Evolutionary conservation across 164 flowering plant species (phyloP), one percentile per base, ranked within the genome.

Genomic region (Tetracentron sinense): DNA sequence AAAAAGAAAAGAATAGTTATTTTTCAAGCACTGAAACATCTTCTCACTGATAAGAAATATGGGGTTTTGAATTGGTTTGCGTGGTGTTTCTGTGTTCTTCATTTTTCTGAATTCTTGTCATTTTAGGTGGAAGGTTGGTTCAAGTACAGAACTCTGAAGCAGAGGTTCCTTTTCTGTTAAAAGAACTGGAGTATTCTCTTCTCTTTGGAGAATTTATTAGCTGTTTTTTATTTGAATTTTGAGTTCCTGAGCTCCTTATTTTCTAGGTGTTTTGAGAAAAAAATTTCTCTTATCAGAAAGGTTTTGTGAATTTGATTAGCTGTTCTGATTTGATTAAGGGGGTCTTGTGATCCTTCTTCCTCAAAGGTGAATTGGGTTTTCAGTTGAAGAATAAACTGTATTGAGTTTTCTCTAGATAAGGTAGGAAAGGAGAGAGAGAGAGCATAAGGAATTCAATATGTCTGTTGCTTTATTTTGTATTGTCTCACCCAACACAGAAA

Each of bases 401-500:
- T 2, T 26, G 26, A 27, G 27, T 14, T 53, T 3, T 26, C 7
- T 23, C 27, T 12, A 53, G 31, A 4, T 26, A 25, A 4, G 56
- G 26, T 3, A 53, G 31, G 14, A 15, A 53, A 15, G 27, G 56
- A 22, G 31, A 53, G 25, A 26, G 16, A 25, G 20, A 2, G 20
- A 31, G n/a, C 14, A 3, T 33, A 47, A 21, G 7, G 16, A 33
- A 26, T 49, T 21, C 53, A 72, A 33, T 30, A 82, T 83, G 91
- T 67, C 88, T 66, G 72, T 68, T 56, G 72, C 80, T 51, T 20
- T 77, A 21, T 30, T 78, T 12, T 79, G 80, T 82, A 78, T 77
- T 58, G 71, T 62, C 25, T 64, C 82, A 21, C 79, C 84, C 8
- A 64, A 31, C 27, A 60, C 78, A 31, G 84, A 84, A 52, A 54